A percentile compares a stretch with the other conserved stretches of the same genome.
These are phyloP conservation scores for Didymella pomorum DNA, from an alignment of 2,329 filamentous ascomycete species.

Conservation along the genomic window DNA sequence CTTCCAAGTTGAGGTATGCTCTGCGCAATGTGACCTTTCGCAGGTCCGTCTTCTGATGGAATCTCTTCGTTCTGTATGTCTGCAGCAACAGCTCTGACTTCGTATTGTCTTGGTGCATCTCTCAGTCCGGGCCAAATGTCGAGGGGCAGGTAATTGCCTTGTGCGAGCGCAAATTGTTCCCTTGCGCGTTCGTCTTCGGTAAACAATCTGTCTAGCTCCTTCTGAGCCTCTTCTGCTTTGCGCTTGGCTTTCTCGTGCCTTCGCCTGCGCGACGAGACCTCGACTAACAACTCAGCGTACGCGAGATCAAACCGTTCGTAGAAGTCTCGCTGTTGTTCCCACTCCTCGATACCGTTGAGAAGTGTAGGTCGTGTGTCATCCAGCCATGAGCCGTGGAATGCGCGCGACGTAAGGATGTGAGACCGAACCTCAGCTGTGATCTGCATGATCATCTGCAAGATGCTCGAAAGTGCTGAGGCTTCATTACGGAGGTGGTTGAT, in stretches of 20 bases:
- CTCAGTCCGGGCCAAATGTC: constrained; percentile 79
- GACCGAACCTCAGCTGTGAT: constrained; percentile 71
- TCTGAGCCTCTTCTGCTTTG: constrained; percentile 79
- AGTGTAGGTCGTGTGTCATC: constrained; percentile 76
- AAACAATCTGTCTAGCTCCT: constrained; percentile 77
- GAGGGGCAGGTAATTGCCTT: constrained; percentile 85
- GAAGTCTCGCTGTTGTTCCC: constrained; percentile 79
- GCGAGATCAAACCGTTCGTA: constrained; percentile 87
- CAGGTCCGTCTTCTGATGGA: constrained; percentile 23
- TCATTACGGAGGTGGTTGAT: constrained; percentile 64
- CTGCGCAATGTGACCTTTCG: constrained; percentile 26
- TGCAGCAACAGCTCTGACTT: constrained; percentile 38
- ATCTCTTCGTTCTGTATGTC: constrained; percentile 28
- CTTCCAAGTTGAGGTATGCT: constrained; percentile 48
- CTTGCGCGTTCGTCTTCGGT: constrained; percentile 75
- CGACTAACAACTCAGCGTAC: constrained; percentile 84
- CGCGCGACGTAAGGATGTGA: constrained; percentile 70
- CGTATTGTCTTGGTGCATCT: constrained; percentile 47
- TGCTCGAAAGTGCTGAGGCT: constrained; percentile 66
- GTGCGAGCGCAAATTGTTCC: constrained; percentile 79
- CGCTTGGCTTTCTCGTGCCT: constrained; percentile 77
- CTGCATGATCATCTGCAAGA: constrained; percentile 72
- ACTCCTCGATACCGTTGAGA: constrained; percentile 71
- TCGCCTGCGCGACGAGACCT: constrained; percentile 77
- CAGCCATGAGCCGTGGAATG: constrained; percentile 71